Evolutionary conservation across 1,139 yeast species (phyloP), one percentile per base, ranked within the genome.

Genomic region (Taphrina wiesneri): DNA sequence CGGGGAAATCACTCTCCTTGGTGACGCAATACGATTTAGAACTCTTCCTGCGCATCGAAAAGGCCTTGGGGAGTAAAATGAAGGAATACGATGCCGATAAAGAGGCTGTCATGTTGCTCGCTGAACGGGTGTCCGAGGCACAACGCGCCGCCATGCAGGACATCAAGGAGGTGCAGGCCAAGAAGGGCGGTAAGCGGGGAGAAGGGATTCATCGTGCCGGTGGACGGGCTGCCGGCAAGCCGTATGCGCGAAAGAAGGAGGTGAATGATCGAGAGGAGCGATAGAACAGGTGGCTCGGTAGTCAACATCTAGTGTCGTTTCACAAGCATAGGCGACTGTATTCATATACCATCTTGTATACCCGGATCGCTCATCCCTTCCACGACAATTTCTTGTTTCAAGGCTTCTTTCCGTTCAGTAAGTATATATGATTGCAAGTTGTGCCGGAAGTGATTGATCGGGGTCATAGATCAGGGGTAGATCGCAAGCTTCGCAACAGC

Each of bases 1-100:
- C 96, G 0, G 99, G 99, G 63, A 90, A 88, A 75, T 90, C 97
- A 1, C 82, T 93, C 43, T 89, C 97, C 4, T 80, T 93, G 67
- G 96, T 93, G 30, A 91, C 97, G 0, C 99, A 93, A 76, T 95
- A 93, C 75, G 99, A 93, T 76, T 81, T 93, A 70, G 97, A 91
- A 76, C 79, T 91, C 73, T 89, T 89, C 74, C 80, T 91, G 71
- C 82, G 97, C 73, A 92, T 93, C 67, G 99, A 93, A 76, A 75
- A 76, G 54, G 80, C 76, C 39, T 75, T 79, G 7, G 88, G 87
- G 63, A 96, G 88, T 3, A 83, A 92, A 72, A 89, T 86, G 47
- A 86, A 85, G 79, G 91, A 90, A 75, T 96, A 89, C 72, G 86
- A 86, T 4, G 89, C 95, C 2, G 87, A 90, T 61, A 87, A 85